phyloP scores from a whole-genome alignment of 495 filamentous ascomycete genomes.

The Penicillium psychrofluorescens region DNA sequence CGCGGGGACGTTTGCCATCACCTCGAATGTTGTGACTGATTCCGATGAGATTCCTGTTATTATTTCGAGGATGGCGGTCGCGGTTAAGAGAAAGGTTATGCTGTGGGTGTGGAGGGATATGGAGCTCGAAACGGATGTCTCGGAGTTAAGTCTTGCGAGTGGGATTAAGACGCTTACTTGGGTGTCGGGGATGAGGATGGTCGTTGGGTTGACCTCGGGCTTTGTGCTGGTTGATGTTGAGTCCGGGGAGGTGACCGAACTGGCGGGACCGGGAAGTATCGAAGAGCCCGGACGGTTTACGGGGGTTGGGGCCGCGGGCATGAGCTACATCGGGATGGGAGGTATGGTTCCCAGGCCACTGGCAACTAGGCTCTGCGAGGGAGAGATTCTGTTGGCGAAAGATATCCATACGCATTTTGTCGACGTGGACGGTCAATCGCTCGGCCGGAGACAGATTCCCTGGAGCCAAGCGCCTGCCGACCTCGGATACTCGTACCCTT shows the following conservation, averaged over 20 bases:
- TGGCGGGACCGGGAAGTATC: constrained; percentile 71
- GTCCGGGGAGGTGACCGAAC: constrained; percentile 58
- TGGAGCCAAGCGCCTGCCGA: constrained; percentile 85
- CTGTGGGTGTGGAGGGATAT: constrained; percentile 95
- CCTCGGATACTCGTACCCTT: constrained; percentile 93
- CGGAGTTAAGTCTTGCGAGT: constrained; percentile 72
- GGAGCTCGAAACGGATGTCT: constrained; percentile 66
- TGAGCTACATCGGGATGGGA: constrained; percentile 94
- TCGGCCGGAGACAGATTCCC: constrained; percentile 81
- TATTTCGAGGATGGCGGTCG: constrained; percentile 82
- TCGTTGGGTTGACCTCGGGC: constrained; percentile 80
- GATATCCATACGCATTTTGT: constrained; percentile 95
- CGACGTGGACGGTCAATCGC: constrained; percentile 68
- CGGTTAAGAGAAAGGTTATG: constrained; percentile 81
- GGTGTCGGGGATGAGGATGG: constrained; percentile 75
- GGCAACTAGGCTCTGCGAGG: constrained; percentile 71
- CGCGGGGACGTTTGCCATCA: constrained; percentile 85
- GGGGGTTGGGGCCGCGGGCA: constrained; percentile 64
- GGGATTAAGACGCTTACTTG: constrained; percentile 79
- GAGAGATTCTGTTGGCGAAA: constrained; percentile 82
- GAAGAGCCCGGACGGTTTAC: constrained; percentile 58
- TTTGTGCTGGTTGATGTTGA: constrained; percentile 88
- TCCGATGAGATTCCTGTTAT: constrained; percentile 76
- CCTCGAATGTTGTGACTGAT: constrained; percentile 91
- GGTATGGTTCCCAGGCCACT: constrained; percentile 85